phyloP scores from a whole-genome alignment of 345 rosid genomes.

The Abelmoschus esculentus region DNA sequence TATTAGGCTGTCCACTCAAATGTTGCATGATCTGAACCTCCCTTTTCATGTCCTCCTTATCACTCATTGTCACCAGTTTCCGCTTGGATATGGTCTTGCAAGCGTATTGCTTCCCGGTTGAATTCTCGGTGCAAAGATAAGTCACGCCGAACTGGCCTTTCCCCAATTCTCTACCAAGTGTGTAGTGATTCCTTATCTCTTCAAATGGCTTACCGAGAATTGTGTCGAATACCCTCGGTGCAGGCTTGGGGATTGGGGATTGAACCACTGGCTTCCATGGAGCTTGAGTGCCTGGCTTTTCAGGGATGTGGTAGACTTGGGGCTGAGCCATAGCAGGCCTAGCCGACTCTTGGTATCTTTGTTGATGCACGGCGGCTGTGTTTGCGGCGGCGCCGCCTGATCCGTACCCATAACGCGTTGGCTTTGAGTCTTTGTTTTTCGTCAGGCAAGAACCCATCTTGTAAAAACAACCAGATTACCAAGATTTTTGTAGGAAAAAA shows the following conservation, averaged over 20 bases:
- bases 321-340: not conserved
- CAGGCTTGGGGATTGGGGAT: too few species aligned
- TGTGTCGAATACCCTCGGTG: conserved; percentile 12
- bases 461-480: not conserved
- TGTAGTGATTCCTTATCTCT: conserved; percentile 53
- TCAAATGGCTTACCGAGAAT: conserved; percentile 73
- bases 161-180: conserved; percentile 68
- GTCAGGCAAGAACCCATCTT: conserved; percentile 55
- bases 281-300: conserved; percentile 7
- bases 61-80: conserved; percentile 52
- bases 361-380: conserved; percentile 14
- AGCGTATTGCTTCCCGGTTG: conserved; percentile 57
- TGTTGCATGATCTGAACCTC: conserved; percentile 96
- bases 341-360: conserved; percentile 29
- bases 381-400: not conserved
- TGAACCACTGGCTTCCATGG: too few species aligned
- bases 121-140: conserved; percentile 64
- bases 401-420: conserved; percentile 28
- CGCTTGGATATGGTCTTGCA: conserved; percentile 85
- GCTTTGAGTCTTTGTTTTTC: conserved; percentile 27
- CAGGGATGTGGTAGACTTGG: conserved; percentile 22
- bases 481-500: too few species aligned
- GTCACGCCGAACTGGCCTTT: conserved; percentile 92
- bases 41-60: conserved; percentile 68
- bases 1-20: conserved; percentile 84